Evolutionary conservation across 768 basidiomycete genomes (phyloP).

Genomic region (Botryobasidium botryosum): DNA sequence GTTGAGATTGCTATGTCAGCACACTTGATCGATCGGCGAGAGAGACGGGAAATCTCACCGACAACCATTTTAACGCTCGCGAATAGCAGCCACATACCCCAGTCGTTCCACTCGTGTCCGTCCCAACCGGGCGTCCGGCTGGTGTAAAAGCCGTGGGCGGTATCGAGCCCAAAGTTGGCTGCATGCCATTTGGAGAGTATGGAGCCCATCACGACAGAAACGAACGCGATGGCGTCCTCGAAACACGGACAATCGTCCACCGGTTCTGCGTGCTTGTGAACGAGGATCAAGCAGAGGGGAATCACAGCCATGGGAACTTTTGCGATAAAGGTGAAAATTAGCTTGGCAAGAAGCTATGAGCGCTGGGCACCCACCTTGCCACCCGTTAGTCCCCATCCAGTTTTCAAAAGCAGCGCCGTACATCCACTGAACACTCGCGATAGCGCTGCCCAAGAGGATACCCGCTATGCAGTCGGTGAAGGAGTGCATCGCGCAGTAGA

Average conservation of each 20-base stretch:
- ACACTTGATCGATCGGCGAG: background rate
- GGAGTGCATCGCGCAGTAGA: constrained; percentile 83
- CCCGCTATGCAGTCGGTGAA: constrained; percentile 59
- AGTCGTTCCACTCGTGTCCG: constrained; percentile 1
- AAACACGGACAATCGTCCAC: constrained; percentile 97
- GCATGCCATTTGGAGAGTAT: constrained; percentile 50
- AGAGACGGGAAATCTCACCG: constrained; percentile 20
- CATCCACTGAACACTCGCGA: constrained; percentile 36
- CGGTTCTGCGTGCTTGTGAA: constrained; percentile 86
- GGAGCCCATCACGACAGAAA: constrained; percentile 69
- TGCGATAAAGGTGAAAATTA: constrained; percentile 18
- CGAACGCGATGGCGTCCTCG: constrained; percentile 87
- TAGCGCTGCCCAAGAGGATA: constrained; percentile 39
- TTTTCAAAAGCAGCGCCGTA: constrained; percentile 25
- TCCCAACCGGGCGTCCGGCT: constrained; percentile 12
- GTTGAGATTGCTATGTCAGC: background rate
- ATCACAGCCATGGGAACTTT: constrained; percentile 16
- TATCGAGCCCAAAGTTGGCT: constrained; percentile 13
- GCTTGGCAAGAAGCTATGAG: background rate
- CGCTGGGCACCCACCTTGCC: constrained; percentile 16
- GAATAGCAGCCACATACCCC: constrained; percentile 23
- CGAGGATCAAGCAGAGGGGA: constrained; percentile 41
- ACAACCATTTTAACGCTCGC: constrained; percentile 29
- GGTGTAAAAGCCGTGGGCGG: constrained; percentile 9
- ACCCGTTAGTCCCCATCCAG: constrained; percentile 20